Evolutionary conservation across 2,329 filamentous ascomycete genomes (phyloP).

Genomic region (Clarireedia sp.): DNA sequence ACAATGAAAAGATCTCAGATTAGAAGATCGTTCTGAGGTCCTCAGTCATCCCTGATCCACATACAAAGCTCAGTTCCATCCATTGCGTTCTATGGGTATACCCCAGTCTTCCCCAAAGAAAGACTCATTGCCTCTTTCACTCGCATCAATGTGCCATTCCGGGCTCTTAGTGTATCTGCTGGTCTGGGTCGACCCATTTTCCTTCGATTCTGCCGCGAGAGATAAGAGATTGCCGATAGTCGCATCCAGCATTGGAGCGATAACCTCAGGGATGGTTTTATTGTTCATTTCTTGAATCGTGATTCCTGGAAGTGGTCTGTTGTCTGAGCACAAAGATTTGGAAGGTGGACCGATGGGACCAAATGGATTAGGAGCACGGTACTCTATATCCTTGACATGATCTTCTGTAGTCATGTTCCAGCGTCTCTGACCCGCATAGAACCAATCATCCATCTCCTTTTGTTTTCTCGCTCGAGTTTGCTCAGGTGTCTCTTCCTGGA

Average conservation of each 20-base stretch:
- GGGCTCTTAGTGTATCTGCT: slow-evolving; percentile 19
- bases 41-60: too few relatives aligned
- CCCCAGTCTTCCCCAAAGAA: slow-evolving; percentile 29
- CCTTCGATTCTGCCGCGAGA: slow-evolving; percentile 17
- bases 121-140: slow-evolving; percentile 20
- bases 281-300: slow-evolving; percentile 20
- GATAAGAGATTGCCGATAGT: slow-evolving; percentile 23
- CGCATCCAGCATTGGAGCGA: slow-evolving; percentile 21
- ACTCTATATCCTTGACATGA: slow-evolving; percentile 18
- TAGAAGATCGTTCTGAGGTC: too few relatives aligned
- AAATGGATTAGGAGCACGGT: slow-evolving; percentile 9
- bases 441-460: slow-evolving; percentile 21
- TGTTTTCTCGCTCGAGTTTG: slow-evolving; percentile 10
- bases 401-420: slow-evolving; percentile 23
- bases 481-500: background rate
- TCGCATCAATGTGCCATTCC: slow-evolving; percentile 22
- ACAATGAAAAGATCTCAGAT: too few relatives aligned
- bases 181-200: slow-evolving; percentile 11
- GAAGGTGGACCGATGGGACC: slow-evolving; percentile 18
- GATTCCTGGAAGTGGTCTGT: slow-evolving; percentile 10
- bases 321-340: slow-evolving; percentile 9
- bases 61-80: background rate
- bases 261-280: slow-evolving; percentile 18
- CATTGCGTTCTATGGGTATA: background rate
- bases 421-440: slow-evolving; percentile 25